Base-by-base conservation (phyloP, 2,329 filamentous ascomycete species). In the Cladophialophora carrionii region DNA sequence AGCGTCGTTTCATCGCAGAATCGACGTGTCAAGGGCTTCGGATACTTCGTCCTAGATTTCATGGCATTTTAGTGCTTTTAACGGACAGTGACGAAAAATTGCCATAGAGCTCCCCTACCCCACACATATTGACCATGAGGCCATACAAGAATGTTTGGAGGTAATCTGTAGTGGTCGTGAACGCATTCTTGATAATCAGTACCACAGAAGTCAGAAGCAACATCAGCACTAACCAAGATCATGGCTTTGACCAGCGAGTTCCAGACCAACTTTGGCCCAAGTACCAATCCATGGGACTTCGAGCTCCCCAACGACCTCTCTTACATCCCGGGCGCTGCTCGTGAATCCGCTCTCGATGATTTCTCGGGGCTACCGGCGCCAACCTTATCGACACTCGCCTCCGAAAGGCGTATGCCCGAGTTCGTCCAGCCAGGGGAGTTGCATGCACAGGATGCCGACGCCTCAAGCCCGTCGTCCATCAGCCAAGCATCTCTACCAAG, bases 361-460 rank as follows among this genome's bases (percentile, higher is more conserved):
- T 56, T 49, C 41, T 12, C 31, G 14, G 17, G 2, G 31, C 37
- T 43, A 4, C 22, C 55, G 7, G 55, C 8, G 4, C 10, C 41
- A 29, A 1, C 22, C 43, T 34, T 22, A 12, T n/a, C 56, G 9
- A 26, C 26, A 9, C 41, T 34, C 10, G 41, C n/a, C 26, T 10
- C 41, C 5, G 26, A 46, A 31, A 20, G 41, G 26, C 56, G 22
- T 4, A 5, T 57, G 8, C 56, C 63, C 37, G 51, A 58, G 22
- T 65, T 62, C n/a, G 57, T 68, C 46, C 60, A 65, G 20, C 63
- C 57, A 4, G 55, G 59, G 9, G 56, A 65, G n/a, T 48, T 65
- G 10, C 60, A 66, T 29, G 52, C 55, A 8, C 32, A 37, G 0
- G 55, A 54, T 26, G 43, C 32, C 12, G 14, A 24, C n/a, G 17